Evolutionary conservation across 2,329 filamentous ascomycete genomes (phyloP), one percentile per base, ranked within the genome.

Genomic region (Venturia nashicola): DNA sequence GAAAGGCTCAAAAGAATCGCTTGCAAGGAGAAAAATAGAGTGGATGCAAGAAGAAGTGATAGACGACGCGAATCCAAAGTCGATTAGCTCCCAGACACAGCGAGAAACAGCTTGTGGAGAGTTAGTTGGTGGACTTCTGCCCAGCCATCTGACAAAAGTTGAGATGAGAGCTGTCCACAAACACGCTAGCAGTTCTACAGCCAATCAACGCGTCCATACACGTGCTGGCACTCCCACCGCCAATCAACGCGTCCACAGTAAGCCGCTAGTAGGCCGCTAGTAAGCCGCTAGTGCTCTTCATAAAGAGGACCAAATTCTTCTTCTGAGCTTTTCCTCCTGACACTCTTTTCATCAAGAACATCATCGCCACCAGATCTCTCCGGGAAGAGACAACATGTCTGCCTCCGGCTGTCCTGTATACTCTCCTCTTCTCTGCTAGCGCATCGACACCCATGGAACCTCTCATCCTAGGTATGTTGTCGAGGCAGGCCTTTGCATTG

Each of bases 201-300:
- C 51, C 51, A 57, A 57, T 57, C 27, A 57, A 36, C 51, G 51
- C 46, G 46, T 51, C 20, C 46, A 51, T n/a, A n/a, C n/a, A n/a
- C n/a, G n/a, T n/a, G 44, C 18, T 20, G 2, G 36, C 6, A 7
- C 1, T 39, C 6, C 36, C 6, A 39, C 51, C 39, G 27, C 51
- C 51, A 57, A 57, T 57, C 27, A 57, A 36, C 51, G 51, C 46
- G 46, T 51, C 20, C 46, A 51, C 9, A 51, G 16, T 51, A 51
- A 51, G 46, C 51, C 32, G 51, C 51, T 57, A 57, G 5, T 27
- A n/a, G n/a, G n/a, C n/a, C n/a, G n/a, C n/a, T n/a, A 51, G 16
- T 51, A 51, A 51, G 46, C 51, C 32, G 51, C 51, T 57, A 57
- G 5, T 27, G 36, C 3, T 48, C n/a, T 11, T n/a, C 44, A 23